Conservation (phyloP, 2,329 filamentous ascomycete genomes). For the Calonectria pseudoturangicola region DNA sequence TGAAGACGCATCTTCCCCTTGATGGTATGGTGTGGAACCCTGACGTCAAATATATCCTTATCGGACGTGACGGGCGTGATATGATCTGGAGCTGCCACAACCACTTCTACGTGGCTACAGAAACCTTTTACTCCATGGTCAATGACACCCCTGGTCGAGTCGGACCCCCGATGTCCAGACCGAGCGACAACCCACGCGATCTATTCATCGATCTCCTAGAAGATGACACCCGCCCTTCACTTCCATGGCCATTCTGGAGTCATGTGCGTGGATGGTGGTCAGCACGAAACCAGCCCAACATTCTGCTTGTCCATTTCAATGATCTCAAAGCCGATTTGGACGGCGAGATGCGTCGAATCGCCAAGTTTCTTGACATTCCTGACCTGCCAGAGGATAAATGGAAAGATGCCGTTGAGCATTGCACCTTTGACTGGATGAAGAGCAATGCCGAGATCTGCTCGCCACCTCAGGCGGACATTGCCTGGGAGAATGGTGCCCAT, state of each 20-base stretch:
- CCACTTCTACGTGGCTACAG: neutral
- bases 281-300: neutral
- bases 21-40: conserved; percentile 12
- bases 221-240: neutral
- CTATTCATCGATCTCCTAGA: neutral
- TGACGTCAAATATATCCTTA: neutral
- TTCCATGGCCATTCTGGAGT: conserved; percentile 1
- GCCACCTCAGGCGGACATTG: neutral
- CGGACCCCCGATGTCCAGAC: neutral
- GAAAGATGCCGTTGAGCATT: conserved; percentile 10
- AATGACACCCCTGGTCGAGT: conserved; percentile 3
- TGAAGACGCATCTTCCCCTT: conserved; percentile 2
- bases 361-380: neutral
- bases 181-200: neutral
- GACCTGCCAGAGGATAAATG: neutral
- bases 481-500: conserved; percentile 16
- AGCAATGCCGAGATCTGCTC: neutral
- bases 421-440: conserved; percentile 15
- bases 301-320: neutral
- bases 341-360: neutral
- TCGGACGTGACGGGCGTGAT: conserved; percentile 3
- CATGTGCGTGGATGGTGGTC: neutral
- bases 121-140: neutral
- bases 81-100: conserved; percentile 22
- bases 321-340: conserved; percentile 1